Percentiles rank a stretch among this genome's conserved stretches.
These are phyloP conservation scores for Metarhizium humberi DNA, from an alignment of 2,329 filamentous ascomycete genomes.

Conservation along the genomic window DNA sequence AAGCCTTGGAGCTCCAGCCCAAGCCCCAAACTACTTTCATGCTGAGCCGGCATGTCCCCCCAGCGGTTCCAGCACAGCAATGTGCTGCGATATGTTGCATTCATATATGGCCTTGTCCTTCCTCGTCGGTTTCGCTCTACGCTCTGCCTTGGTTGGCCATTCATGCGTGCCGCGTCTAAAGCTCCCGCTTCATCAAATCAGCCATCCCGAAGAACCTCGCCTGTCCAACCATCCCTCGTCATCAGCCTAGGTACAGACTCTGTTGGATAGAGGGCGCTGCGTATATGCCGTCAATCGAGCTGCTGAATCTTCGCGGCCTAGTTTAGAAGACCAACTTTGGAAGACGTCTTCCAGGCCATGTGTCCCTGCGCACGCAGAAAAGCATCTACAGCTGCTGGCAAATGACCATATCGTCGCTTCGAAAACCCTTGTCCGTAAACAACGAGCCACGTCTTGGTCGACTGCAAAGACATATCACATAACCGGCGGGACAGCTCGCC, in stretches of 20 bases:
- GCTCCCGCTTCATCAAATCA: too few relatives aligned
- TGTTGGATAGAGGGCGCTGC: background rate
- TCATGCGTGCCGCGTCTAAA: background rate
- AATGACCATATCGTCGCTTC: background rate
- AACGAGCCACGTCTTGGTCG: background rate
- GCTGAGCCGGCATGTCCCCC: conserved; percentile 1
- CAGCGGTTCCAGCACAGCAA: background rate
- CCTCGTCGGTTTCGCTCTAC: background rate
- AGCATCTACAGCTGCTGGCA: background rate
- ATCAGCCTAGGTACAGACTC: background rate
- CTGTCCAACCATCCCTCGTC: background rate
- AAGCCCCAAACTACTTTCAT: background rate
- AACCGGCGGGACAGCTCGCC: background rate
- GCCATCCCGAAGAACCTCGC: too few relatives aligned
- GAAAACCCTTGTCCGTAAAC: background rate
- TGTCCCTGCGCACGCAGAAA: background rate
- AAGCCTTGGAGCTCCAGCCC: conserved; percentile 10
- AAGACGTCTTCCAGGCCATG: background rate
- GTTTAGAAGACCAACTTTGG: background rate
- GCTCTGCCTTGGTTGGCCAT: background rate
- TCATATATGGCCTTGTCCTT: background rate
- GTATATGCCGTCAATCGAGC: background rate
- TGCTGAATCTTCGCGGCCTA: background rate
- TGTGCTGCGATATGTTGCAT: background rate
- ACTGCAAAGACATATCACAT: background rate